Evolutionary conservation across 306 rosid species (phyloP).

Genomic region (Mimosa bimucronata): DNA sequence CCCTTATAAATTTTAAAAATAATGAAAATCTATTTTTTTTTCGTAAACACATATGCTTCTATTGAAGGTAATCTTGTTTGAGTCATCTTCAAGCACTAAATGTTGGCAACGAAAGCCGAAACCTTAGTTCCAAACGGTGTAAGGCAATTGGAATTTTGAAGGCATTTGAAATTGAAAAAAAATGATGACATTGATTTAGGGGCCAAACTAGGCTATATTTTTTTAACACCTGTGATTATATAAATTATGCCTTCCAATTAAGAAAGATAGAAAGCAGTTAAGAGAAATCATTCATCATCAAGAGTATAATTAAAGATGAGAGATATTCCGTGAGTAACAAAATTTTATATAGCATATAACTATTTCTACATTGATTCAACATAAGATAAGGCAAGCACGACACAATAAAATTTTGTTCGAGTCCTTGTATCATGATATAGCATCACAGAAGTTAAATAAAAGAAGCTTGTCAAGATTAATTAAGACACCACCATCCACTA

Average conservation of each 20-base stretch:
- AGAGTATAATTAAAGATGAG: background rate
- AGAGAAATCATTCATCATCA: background rate
- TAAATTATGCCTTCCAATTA: background rate
- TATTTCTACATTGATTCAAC: background rate
- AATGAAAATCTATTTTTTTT: too few species aligned
- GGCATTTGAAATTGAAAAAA: background rate
- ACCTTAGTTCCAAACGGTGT: too few species aligned
- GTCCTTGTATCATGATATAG: background rate
- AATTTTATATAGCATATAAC: background rate
- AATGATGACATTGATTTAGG: background rate
- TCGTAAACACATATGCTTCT: too few species aligned
- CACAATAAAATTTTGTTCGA: background rate
- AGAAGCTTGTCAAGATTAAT: background rate
- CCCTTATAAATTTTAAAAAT: too few species aligned
- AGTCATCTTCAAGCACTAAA: too few species aligned
- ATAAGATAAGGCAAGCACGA: background rate
- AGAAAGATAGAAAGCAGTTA: background rate
- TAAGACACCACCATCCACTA: background rate
- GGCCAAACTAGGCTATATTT: background rate
- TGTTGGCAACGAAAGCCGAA: too few species aligned
- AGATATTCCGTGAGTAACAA: background rate
- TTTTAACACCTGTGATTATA: background rate
- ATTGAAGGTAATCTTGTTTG: too few species aligned
- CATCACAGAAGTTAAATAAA: slow-evolving; percentile 1
- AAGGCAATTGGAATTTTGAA: background rate